phyloP scores from a whole-genome alignment of 2,329 filamentous ascomycete species.

The Colletotrichum zoysiae region DNA sequence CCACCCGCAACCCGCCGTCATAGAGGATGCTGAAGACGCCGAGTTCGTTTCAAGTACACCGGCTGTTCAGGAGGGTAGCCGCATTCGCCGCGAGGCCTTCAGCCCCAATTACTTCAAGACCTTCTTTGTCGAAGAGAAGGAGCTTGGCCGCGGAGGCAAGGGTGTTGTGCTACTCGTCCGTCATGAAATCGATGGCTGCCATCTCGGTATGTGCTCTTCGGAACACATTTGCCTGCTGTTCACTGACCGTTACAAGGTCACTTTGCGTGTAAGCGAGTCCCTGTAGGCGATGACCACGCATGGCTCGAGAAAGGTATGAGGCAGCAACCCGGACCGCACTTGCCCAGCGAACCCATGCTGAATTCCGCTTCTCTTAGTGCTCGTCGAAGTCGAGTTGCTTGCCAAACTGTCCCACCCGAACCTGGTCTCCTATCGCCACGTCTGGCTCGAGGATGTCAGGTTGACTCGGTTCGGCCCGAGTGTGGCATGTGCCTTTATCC shows the following conservation, averaged over 20 bases:
- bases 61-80: slow-evolving; percentile 67
- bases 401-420: slow-evolving; percentile 95
- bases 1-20: slow-evolving; percentile 40
- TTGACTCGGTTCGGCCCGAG: slow-evolving; percentile 89
- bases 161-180: slow-evolving; percentile 95
- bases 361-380: slow-evolving; percentile 56
- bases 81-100: slow-evolving; percentile 89
- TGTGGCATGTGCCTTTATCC: slow-evolving; percentile 94
- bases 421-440: slow-evolving; percentile 94
- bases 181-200: slow-evolving; percentile 90
- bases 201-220: slow-evolving; percentile 64
- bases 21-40: slow-evolving; percentile 50
- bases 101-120: slow-evolving; percentile 92
- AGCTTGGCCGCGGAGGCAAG: slow-evolving; percentile 91
- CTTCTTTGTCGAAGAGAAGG: slow-evolving; percentile 91
- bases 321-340: neutral
- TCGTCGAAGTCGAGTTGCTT: slow-evolving; percentile 92
- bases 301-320: slow-evolving; percentile 85
- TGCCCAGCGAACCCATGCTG: neutral
- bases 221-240: neutral
- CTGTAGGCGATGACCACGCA: slow-evolving; percentile 92
- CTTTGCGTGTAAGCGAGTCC: slow-evolving; percentile 97
- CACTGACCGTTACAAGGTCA: slow-evolving; percentile 61
- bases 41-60: slow-evolving; percentile 69
- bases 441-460: slow-evolving; percentile 93